These are phyloP conservation scores for Talaromyces wortmannii DNA, from an alignment of 495 filamentous ascomycete genomes.

Conservation along the genomic window DNA sequence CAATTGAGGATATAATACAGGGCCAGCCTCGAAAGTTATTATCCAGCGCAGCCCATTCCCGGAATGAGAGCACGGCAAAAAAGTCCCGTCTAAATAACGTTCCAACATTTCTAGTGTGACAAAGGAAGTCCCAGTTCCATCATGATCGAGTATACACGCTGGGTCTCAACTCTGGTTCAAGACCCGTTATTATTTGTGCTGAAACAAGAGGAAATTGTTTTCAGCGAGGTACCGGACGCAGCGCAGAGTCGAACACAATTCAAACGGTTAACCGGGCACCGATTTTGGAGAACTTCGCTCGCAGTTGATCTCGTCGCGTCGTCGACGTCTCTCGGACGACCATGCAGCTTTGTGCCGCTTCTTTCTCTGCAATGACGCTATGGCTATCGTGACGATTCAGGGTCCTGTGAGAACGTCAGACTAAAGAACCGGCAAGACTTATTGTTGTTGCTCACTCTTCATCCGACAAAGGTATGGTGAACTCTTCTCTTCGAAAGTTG, in stretches of 20 bases:
- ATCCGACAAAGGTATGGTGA: slow-evolving; percentile 32
- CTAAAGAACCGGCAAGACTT: slow-evolving; percentile 6
- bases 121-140: not conserved
- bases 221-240: too few relatives aligned
- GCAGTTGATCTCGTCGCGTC: slow-evolving; percentile 25
- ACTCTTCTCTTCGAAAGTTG: slow-evolving; percentile 39
- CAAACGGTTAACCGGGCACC: slow-evolving; percentile 17
- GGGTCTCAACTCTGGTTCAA: too few relatives aligned
- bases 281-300: slow-evolving; percentile 24
- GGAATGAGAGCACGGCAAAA: slow-evolving; percentile 14
- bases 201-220: too few relatives aligned
- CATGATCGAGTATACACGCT: not conserved
- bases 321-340: slow-evolving; percentile 19
- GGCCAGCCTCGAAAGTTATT: slow-evolving; percentile 4
- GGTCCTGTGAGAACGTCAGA: slow-evolving; percentile 30
- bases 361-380: slow-evolving; percentile 23
- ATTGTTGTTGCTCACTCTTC: slow-evolving; percentile 33
- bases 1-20: slow-evolving; percentile 2
- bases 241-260: not conserved
- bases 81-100: slow-evolving; percentile 35
- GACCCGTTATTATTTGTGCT: too few relatives aligned
- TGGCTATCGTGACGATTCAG: slow-evolving; percentile 30
- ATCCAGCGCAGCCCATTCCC: not conserved
- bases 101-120: slow-evolving; percentile 40
- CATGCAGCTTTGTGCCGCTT: slow-evolving; percentile 17